These are phyloP conservation scores for Fagopyrum homotropicum DNA, from an alignment of 148 eudicot genomes.

Conservation along the genomic window DNA sequence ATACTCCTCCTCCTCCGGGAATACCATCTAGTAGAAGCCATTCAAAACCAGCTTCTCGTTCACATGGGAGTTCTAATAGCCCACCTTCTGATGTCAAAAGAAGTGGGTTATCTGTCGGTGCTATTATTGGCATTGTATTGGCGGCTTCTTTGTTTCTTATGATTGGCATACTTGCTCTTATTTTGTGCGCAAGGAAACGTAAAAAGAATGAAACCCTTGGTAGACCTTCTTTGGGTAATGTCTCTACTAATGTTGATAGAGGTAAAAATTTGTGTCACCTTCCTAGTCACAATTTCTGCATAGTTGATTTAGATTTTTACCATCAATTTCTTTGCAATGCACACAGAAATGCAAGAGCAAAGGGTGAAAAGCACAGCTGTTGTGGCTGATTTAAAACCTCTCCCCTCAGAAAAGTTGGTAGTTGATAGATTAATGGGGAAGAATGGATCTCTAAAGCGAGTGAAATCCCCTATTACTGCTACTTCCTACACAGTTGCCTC, in stretches of 20 bases:
- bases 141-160: conserved; percentile 45
- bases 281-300: neutral
- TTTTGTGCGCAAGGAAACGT: conserved; percentile 51
- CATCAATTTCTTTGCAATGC: conserved; percentile 29
- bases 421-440: conserved; percentile 59
- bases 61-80: conserved; percentile 35
- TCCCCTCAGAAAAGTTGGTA: conserved; percentile 51
- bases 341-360: conserved; percentile 66
- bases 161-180: conserved; percentile 43
- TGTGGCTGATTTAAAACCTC: conserved; percentile 57
- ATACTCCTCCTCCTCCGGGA: conserved; percentile 78
- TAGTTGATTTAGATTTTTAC: neutral
- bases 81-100: conserved; percentile 33
- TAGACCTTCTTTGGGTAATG: conserved; percentile 45
- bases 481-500: conserved; percentile 83
- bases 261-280: conserved; percentile 28
- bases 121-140: conserved; percentile 61
- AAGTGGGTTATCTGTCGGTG: conserved; percentile 49
- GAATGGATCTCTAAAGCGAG: conserved; percentile 70
- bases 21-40: conserved; percentile 41
- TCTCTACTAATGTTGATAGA: conserved; percentile 46
- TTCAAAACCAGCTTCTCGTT: conserved; percentile 32
- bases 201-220: conserved; percentile 41
- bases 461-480: conserved; percentile 75
- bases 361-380: conserved; percentile 47